Percentiles rank a stretch among this genome's conserved stretches.
phyloP scores from a whole-genome alignment of 2,329 filamentous ascomycete species.

The Trichoderma koningii region DNA sequence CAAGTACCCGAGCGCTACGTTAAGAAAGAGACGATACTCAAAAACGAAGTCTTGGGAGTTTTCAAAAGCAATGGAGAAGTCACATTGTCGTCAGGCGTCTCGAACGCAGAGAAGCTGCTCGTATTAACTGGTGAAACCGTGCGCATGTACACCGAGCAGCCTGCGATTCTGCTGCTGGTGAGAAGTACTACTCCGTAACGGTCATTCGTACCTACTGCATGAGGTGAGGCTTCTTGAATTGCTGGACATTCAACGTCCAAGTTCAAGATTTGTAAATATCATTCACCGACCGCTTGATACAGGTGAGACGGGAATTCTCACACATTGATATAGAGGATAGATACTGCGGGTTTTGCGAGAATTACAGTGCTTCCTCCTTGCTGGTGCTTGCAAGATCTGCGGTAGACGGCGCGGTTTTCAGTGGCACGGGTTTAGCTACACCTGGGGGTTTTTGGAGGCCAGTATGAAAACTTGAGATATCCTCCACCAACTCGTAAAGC shows the following conservation, averaged over 20 bases:
- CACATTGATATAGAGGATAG: too few relatives aligned
- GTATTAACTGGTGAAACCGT: not conserved
- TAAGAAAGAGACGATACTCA: not conserved
- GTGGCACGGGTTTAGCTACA: too few relatives aligned
- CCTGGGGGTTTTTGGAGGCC: too few relatives aligned
- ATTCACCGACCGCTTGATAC: too few relatives aligned
- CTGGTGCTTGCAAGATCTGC: too few relatives aligned
- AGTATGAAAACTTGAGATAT: not conserved
- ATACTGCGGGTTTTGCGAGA: too few relatives aligned
- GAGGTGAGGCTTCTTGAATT: not conserved
- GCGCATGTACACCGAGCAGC: slow-evolving; percentile 5
- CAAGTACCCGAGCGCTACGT: not conserved
- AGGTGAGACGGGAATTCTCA: too few relatives aligned
- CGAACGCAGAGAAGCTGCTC: not conserved
- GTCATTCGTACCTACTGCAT: not conserved
- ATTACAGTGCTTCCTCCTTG: too few relatives aligned
- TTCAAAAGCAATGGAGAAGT: too few relatives aligned
- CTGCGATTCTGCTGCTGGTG: not conserved
- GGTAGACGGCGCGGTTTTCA: too few relatives aligned
- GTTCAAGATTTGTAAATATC: too few relatives aligned
- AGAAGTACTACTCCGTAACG: slow-evolving; percentile 9
- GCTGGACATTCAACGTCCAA: not conserved
- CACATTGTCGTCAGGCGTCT: slow-evolving; percentile 17
- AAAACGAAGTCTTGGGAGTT: not conserved
- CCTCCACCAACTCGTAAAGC: not conserved